A percentile compares a stretch with the other conserved stretches of the same genome.
These are phyloP conservation scores for Conoideocrella luteorostrata DNA, from an alignment of 2,329 filamentous ascomycete species.

Conservation along the genomic window DNA sequence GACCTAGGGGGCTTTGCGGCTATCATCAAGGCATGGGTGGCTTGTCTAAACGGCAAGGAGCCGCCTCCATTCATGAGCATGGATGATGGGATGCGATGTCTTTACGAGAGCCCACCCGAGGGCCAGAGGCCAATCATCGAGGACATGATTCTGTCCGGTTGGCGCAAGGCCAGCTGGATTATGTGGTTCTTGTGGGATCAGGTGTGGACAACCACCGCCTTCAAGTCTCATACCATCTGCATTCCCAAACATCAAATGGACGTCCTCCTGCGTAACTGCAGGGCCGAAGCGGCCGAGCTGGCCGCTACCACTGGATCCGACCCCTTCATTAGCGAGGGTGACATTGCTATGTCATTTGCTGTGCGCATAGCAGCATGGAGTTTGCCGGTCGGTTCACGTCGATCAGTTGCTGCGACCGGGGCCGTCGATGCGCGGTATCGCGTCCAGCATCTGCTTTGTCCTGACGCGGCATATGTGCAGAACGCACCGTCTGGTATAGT, in stretches of 20 bases:
- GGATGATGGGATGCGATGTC: background rate
- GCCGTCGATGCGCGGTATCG: background rate
- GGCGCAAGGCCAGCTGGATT: background rate
- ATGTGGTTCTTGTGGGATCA: background rate
- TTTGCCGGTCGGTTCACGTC: background rate
- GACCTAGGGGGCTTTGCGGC: background rate
- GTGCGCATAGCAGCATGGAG: background rate
- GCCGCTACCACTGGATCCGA: background rate
- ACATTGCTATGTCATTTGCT: background rate
- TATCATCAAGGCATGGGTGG: background rate
- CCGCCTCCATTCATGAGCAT: background rate
- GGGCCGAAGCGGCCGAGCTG: background rate
- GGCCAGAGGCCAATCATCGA: background rate
- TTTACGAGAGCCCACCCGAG: background rate
- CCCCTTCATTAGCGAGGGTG: background rate
- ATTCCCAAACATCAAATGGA: background rate
- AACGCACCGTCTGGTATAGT: background rate
- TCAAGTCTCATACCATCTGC: background rate
- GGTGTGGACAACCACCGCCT: background rate
- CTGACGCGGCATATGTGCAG: background rate
- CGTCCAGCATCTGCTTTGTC: background rate
- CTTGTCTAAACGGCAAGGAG: background rate
- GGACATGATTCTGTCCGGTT: background rate
- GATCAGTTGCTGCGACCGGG: background rate
- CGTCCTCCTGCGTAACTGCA: background rate